Percentiles rank a stretch among this genome's conserved stretches.
phyloP scores from a whole-genome alignment of 257 asterid genomes.

The Pogostemon cablin region DNA sequence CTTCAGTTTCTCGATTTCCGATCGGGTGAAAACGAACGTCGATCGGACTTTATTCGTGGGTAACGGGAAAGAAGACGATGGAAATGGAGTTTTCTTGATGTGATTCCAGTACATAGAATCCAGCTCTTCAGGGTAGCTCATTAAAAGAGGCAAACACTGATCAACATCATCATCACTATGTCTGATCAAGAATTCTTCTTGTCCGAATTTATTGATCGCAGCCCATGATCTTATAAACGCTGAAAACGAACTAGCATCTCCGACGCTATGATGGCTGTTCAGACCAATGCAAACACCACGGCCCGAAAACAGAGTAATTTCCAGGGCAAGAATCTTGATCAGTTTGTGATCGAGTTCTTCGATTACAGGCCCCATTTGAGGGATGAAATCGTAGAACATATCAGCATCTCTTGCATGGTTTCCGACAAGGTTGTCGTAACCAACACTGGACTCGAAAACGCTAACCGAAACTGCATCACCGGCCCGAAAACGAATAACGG shows the following conservation, averaged over 20 bases:
- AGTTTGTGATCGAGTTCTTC: constrained; percentile 22
- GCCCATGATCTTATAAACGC: constrained; percentile 52
- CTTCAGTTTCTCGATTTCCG: constrained; percentile 42
- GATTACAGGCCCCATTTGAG: constrained; percentile 33
- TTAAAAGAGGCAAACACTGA: constrained; percentile 15
- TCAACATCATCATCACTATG: background rate
- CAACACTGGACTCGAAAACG: constrained; percentile 31
- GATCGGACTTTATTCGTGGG: constrained; percentile 45
- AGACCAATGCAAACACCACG: constrained; percentile 49
- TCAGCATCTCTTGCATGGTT: constrained; percentile 44
- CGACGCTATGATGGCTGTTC: constrained; percentile 44
- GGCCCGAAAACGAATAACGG: constrained; percentile 33
- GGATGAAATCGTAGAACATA: constrained; percentile 43
- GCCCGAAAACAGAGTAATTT: constrained; percentile 51
- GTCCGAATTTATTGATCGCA: constrained; percentile 31
- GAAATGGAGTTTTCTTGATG: background rate
- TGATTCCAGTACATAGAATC: constrained; percentile 29
- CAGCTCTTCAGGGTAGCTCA: constrained; percentile 37
- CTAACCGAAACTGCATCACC: constrained; percentile 45
- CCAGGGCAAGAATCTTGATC: constrained; percentile 43
- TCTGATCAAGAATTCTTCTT: constrained; percentile 13
- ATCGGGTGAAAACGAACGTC: constrained; percentile 35
- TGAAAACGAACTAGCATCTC: constrained; percentile 45
- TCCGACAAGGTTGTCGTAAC: constrained; percentile 36
- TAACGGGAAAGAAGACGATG: background rate